Percentiles rank a stretch among this genome's conserved stretches.
phyloP scores from a whole-genome alignment of 2,329 filamentous ascomycete species.

The Dothideomycetidae sp. region DNA sequence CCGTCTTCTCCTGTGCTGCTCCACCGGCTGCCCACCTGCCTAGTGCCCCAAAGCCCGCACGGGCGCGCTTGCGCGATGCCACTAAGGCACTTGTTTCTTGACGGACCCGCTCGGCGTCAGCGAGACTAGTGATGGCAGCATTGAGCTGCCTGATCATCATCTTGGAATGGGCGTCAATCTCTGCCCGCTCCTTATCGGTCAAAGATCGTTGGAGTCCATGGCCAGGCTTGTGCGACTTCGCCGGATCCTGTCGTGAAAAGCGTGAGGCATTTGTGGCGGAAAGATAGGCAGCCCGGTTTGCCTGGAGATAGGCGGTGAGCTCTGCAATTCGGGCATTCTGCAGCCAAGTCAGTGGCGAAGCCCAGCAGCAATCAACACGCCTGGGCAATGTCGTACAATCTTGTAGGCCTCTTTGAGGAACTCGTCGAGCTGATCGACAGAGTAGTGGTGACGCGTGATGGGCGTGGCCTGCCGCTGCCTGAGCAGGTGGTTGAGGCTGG shows the following conservation, averaged over 20 bases:
- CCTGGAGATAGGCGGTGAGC: constrained; percentile 64
- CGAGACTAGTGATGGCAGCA: constrained; percentile 61
- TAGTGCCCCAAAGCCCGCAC: constrained; percentile 47
- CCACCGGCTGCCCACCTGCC: constrained; percentile 53
- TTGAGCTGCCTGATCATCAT: constrained; percentile 74
- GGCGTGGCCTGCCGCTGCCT: constrained; percentile 41
- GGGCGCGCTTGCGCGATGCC: constrained; percentile 54
- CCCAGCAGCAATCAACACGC: too few species aligned
- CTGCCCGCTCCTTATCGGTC: constrained; percentile 68
- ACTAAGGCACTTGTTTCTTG: constrained; percentile 60
- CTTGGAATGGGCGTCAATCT: constrained; percentile 78
- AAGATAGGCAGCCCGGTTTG: constrained; percentile 81
- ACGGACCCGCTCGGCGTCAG: constrained; percentile 68
- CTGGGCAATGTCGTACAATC: constrained; percentile 48
- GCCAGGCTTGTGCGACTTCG: constrained; percentile 17
- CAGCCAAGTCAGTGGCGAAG: constrained; percentile 17
- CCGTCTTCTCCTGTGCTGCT: constrained; percentile 37
- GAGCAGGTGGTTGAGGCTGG: constrained; percentile 54
- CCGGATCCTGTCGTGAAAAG: constrained; percentile 23
- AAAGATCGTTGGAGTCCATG: constrained; percentile 42
- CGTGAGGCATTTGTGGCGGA: constrained; percentile 54
- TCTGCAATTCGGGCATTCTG: constrained; percentile 76
- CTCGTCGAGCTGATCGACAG: constrained; percentile 47
- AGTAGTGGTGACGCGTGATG: constrained; percentile 31
- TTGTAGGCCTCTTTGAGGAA: constrained; percentile 90